phyloP scores from a whole-genome alignment of 2,329 filamentous ascomycete species.

The Endocalyx cinctus region DNA sequence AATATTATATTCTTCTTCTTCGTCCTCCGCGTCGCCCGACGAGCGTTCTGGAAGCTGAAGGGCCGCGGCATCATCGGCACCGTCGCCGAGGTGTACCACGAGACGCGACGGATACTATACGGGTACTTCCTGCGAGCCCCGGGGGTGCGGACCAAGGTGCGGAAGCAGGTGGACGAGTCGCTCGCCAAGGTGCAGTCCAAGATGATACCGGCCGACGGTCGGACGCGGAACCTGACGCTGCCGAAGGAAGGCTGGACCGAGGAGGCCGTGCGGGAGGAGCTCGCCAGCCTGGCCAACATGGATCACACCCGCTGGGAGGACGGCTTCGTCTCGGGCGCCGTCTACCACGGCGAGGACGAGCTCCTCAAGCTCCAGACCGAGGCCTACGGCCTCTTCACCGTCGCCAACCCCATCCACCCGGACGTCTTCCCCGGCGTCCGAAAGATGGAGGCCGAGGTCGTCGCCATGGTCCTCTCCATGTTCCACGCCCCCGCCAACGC shows the following conservation, averaged over 20 bases:
- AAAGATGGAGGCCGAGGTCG: constrained; percentile 99
- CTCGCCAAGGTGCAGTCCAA: constrained; percentile 78
- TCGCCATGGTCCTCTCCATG: constrained; percentile 86
- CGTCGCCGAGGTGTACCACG: constrained; percentile 66
- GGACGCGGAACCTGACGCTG: constrained; percentile 69
- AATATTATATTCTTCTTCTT: constrained; percentile 90
- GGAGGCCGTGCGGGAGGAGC: constrained; percentile 74
- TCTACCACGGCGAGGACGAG: constrained; percentile 88
- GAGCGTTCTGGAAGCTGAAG: constrained; percentile 76
- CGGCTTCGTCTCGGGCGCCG: constrained; percentile 86
- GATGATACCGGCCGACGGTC: constrained; percentile 69
- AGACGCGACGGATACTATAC: constrained; percentile 69
- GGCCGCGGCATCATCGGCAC: constrained; percentile 85
- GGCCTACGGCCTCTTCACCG: constrained; percentile 90
- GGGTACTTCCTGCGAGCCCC: constrained; percentile 81
- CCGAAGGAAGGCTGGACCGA: constrained; percentile 80
- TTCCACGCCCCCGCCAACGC: constrained; percentile 86
- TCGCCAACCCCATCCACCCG: constrained; percentile 93
- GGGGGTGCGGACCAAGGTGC: constrained; percentile 79
- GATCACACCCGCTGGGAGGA: constrained; percentile 97
- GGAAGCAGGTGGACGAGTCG: constrained; percentile 76
- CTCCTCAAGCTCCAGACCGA: constrained; percentile 82
- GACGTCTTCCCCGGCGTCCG: constrained; percentile 96
- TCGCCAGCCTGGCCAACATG: constrained; percentile 75
- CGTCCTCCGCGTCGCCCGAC: constrained; percentile 75